phyloP scores from a whole-genome alignment of 768 basidiomycete genomes.

The Serpula lacrymans region DNA sequence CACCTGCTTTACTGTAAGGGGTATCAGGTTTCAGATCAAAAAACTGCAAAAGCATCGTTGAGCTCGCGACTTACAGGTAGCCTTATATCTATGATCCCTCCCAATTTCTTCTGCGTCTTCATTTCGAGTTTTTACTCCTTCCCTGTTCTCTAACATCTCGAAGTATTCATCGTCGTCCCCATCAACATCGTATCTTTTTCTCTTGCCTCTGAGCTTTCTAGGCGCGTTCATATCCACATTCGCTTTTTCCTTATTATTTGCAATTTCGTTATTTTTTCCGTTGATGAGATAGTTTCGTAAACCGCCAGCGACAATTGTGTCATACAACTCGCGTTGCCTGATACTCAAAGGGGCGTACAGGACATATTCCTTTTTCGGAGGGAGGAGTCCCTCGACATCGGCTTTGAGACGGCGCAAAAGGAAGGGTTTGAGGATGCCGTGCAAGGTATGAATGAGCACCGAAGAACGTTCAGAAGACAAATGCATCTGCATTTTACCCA shows the following conservation, averaged over 20 bases:
- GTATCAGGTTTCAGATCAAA: neutral
- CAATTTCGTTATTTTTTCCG: slow-evolving; percentile 24
- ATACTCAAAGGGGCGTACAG: slow-evolving; percentile 86
- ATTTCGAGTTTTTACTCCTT: slow-evolving; percentile 33
- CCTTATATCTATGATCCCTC: slow-evolving; percentile 52
- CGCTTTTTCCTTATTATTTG: slow-evolving; percentile 15
- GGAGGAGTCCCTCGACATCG: slow-evolving; percentile 78
- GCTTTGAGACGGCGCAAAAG: slow-evolving; percentile 86
- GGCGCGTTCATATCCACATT: slow-evolving; percentile 28
- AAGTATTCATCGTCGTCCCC: slow-evolving; percentile 66
- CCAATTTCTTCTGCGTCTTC: slow-evolving; percentile 53
- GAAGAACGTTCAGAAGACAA: slow-evolving; percentile 58
- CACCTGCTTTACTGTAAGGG: slow-evolving; percentile 64
- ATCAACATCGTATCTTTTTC: slow-evolving; percentile 52
- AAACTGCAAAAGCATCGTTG: slow-evolving; percentile 6
- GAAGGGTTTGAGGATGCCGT: slow-evolving; percentile 93
- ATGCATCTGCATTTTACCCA: slow-evolving; percentile 57
- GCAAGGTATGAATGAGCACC: slow-evolving; percentile 73
- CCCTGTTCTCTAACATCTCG: slow-evolving; percentile 50
- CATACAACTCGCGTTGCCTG: slow-evolving; percentile 82
- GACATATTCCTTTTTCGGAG: slow-evolving; percentile 93
- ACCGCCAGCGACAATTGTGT: slow-evolving; percentile 68
- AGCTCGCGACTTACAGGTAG: slow-evolving; percentile 48
- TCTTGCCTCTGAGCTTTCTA: slow-evolving; percentile 33
- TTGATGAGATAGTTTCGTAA: slow-evolving; percentile 64